Conservation (phyloP, 108 stramenopile genomes). For the Cylindrotheca fusiformis region DNA sequence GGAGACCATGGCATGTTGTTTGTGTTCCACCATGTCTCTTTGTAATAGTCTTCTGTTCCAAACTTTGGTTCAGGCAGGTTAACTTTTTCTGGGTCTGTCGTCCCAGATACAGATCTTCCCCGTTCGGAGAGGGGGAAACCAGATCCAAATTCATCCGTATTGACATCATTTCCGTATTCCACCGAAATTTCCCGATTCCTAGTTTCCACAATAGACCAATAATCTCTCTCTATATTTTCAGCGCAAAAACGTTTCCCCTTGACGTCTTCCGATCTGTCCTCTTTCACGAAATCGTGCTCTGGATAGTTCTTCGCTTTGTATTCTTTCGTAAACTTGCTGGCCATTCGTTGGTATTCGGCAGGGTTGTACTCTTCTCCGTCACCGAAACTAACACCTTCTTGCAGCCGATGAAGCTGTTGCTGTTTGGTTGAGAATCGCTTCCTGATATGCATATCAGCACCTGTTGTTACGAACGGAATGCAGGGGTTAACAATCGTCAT, state of each 20-base stretch:
- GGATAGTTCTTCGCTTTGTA: constrained; percentile 67
- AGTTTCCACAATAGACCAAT: constrained; percentile 95
- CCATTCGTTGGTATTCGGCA: constrained; percentile 63
- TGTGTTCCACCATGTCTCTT: constrained; percentile 95
- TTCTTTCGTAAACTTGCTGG: constrained; percentile 55
- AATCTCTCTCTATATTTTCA: constrained; percentile 84
- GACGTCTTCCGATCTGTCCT: constrained; percentile 10
- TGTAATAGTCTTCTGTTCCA: constrained; percentile 84
- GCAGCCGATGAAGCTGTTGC: constrained; percentile 77
- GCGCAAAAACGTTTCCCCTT: constrained; percentile 40
- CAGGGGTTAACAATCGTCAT: too few species aligned
- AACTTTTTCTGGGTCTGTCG: constrained; percentile 37
- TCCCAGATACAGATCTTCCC: constrained; percentile 65
- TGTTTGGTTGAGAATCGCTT: constrained; percentile 79
- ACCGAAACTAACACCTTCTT: constrained; percentile 91
- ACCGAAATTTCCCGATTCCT: constrained; percentile 59
- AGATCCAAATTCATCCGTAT: constrained; percentile 81
- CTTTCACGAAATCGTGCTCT: constrained; percentile 32
- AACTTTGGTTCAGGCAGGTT: constrained; percentile 71
- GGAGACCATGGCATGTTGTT: constrained; percentile 95
- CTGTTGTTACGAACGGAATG: too few species aligned
- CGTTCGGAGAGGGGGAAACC: constrained; percentile 87
- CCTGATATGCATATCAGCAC: constrained; percentile 55
- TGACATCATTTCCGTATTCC: constrained; percentile 97
- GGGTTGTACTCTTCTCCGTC: constrained; percentile 91